Base-by-base conservation (phyloP, 2,329 filamentous ascomycete genomes). In the Penicillium sp. region DNA sequence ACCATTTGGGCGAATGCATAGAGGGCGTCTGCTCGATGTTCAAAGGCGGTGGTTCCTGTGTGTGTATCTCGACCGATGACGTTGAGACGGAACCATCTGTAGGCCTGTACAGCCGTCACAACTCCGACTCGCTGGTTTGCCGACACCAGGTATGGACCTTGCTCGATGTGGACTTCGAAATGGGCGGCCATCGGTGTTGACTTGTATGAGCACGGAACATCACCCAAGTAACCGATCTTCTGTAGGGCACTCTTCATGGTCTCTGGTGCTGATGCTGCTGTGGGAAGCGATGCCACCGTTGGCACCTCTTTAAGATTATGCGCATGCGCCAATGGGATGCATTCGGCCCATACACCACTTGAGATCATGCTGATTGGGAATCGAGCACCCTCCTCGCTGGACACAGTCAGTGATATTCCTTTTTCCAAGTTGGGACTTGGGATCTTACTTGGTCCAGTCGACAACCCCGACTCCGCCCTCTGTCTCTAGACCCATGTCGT, bases 141-240 rank as follows among this genome's bases (percentile, higher is more conserved):
- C 17, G 81, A 81, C 67, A 93, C 86, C 1, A 96, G 81, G 35
- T 91, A 84, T 0, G 90, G 89, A 0, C 90, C 90, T 71, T 96
- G 91, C 71, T 96, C 91, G 49, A 93, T 93, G 68, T 93, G 90
- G 4, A 93, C 79, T 70, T 93, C 89, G 66, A 93, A 92, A 68
- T 92, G 89, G 0, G 88, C 89, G 0, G 82, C 87, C 71, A 92
- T 84, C 0, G 88, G 87, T 17, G 82, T 84, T 33, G 80, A 77
- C 60, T 81, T 78, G 70, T 88, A 80, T 53, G 79, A 83, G 21
- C 82, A 82, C 6, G 82, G 78, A 0, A 79, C 74, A 0, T 73
- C 64, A 4, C 89, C 89, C 0, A 90, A 73, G 60, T 88, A 91
- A 0, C 86, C 86, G 50, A 92, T 91, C 15, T 88, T 81, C 68